A percentile compares a stretch with the other conserved stretches of the same genome.
Conservation (phyloP, 306 rosid genomes). For the Castanopsis chinensis region DNA sequence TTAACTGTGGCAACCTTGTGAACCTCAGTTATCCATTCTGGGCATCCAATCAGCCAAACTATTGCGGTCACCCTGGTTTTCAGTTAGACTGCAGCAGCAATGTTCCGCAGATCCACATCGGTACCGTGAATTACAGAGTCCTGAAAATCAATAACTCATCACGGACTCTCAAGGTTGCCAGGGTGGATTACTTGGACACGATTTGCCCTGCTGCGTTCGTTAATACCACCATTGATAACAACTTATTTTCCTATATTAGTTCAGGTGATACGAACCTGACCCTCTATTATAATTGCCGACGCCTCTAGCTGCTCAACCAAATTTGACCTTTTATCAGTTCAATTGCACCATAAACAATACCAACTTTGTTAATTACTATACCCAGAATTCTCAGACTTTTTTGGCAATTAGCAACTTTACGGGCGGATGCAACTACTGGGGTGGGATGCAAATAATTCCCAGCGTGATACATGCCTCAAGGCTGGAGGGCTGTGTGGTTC, state of each 20-base stretch:
- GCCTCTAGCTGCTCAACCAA: not conserved
- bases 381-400: too few species aligned
- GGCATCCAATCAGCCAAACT: conserved; percentile 35
- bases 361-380: conserved; percentile 7
- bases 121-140: conserved; percentile 23
- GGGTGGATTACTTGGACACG: conserved; percentile 39
- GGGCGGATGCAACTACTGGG: conserved; percentile 25
- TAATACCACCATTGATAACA: conserved; percentile 16
- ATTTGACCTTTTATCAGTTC: too few species aligned
- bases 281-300: conserved; percentile 41
- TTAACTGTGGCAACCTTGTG: conserved; percentile 16
- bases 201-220: conserved; percentile 22
- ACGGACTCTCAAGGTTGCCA: conserved; percentile 31
- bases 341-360: not conserved
- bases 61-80: conserved; percentile 56
- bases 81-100: conserved; percentile 35
- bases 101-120: conserved; percentile 22
- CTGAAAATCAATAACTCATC: conserved; percentile 22
- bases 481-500: conserved; percentile 55
- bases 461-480: conserved; percentile 37
- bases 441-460: conserved; percentile 41
- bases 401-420: not conserved
- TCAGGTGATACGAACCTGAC: conserved; percentile 13
- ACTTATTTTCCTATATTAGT: conserved; percentile 12
- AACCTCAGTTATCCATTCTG: conserved; percentile 49